Evolutionary conservation across 1,284 basidiomycete genomes (phyloP).

Genomic region (Trichosporon ovoides): DNA sequence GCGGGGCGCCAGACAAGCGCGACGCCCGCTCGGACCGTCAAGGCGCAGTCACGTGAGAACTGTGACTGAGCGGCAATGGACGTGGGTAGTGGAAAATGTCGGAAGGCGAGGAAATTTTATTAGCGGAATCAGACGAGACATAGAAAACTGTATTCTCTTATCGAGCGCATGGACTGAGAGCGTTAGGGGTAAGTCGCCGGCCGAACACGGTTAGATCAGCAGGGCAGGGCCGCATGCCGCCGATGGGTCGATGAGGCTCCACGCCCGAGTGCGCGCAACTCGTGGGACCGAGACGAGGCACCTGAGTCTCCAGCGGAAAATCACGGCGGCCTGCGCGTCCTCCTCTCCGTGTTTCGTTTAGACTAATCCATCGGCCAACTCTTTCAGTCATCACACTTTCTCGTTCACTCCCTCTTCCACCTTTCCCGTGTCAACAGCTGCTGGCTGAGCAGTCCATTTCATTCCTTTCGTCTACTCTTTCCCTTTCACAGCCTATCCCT

Average conservation of each 20-base stretch:
- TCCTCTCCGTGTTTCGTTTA: not conserved
- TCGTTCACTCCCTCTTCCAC: not conserved
- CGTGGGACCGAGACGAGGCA: no score
- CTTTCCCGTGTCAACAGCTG: not conserved
- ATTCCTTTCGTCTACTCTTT: not conserved
- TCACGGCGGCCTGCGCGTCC: conserved; percentile 1
- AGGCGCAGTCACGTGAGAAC: no score
- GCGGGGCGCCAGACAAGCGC: not conserved
- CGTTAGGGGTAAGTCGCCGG: not conserved
- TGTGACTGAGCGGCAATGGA: no score
- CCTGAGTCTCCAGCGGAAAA: not conserved
- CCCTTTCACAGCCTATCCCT: not conserved
- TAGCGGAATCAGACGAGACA: no score
- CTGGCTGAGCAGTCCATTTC: not conserved
- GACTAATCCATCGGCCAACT: not conserved
- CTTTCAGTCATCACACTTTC: not conserved
- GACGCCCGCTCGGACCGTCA: no score
- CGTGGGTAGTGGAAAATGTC: no score
- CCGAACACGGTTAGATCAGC: not conserved
- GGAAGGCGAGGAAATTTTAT: no score
- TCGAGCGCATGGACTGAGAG: no score
- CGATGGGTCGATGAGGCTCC: not conserved
- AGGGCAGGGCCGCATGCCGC: not conserved
- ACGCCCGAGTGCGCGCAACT: not conserved
- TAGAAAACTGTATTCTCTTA: no score